Base-by-base conservation (phyloP, 352 stramenopile species). In the Phytophthora capsici region DNA sequence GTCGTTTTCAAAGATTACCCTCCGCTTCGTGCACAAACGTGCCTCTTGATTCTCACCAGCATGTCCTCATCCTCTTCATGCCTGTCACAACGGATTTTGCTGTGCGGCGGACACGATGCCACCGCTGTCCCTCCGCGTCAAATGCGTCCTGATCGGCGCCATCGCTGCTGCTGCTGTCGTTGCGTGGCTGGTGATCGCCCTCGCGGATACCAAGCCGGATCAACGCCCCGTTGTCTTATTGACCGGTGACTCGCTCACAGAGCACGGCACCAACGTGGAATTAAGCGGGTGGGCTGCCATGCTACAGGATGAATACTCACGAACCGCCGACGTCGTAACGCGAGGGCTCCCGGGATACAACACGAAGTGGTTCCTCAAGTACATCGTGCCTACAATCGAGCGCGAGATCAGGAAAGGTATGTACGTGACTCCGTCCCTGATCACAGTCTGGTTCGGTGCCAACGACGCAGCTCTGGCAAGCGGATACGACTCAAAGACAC, bases 351-450 rank as follows among this genome's bases (percentile, higher is more conserved):
- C 56, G 1, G 77, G 69, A 0, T 86, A 78, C 59, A 85, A 77
- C 36, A 79, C 73, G 4, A 86, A 68, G n/a, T 84, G 75, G 71
- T 78, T 69, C 26, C 34, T 84, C 16, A 56, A 82, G 36, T 56
- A 76, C 28, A 72, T 69, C 16, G 23, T 19, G 7, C 59, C 59
- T 3, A 57, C 25, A 2, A 53, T 73, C 40, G 47, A 66, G 20
- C 17, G 40, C 3, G 66, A 73, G 23, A 66, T 73, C 41, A 38
- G 20, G 20, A 69, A 57, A 9, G 49, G 32, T 5, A 36, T 56
- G 16, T 71, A 71, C 41, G 36, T 26, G 12, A 54, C 30, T 2
- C 66, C 66, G 28, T 55, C 41, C 0, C 25, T 73, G 12, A 69
- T 73, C 41, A 66, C 66, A 10, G 36, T 73, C 20, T 73, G 66